A percentile compares a stretch with the other conserved stretches of the same genome.
These are phyloP conservation scores for Pachyrhizus erosus DNA, from an alignment of 306 rosid species.

Conservation along the genomic window DNA sequence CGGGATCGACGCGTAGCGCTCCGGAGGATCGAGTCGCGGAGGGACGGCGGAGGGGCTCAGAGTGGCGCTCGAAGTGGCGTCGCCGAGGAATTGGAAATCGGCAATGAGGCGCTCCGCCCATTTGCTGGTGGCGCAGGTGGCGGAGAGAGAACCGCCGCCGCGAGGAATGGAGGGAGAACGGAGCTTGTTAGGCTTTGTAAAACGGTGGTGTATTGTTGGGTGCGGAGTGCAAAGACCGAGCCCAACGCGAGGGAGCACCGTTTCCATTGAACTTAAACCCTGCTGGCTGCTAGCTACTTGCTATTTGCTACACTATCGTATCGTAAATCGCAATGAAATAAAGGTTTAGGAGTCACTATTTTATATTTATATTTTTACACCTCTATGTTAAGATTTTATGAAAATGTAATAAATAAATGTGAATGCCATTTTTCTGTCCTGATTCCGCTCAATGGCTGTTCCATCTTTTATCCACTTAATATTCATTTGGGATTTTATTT, in stretches of 20 bases:
- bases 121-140: slow-evolving; percentile 77
- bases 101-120: slow-evolving; percentile 96
- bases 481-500: no score
- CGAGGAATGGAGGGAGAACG: slow-evolving; percentile 27
- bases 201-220: slow-evolving; percentile 9
- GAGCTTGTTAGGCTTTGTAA: slow-evolving; percentile 43
- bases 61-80: slow-evolving; percentile 64
- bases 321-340: not conserved
- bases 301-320: not conserved
- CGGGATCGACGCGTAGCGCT: slow-evolving; percentile 76
- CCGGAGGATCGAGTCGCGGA: slow-evolving; percentile 55
- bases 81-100: slow-evolving; percentile 89
- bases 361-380: not conserved
- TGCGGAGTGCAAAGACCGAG: slow-evolving; percentile 52
- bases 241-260: slow-evolving; percentile 57
- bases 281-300: no score
- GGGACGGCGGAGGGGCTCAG: slow-evolving; percentile 59
- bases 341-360: not conserved
- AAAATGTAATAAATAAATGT: not conserved
- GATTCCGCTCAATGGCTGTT: no score
- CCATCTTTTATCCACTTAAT: no score
- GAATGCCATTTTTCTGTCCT: no score
- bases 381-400: no score
- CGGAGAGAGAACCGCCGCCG: slow-evolving; percentile 22
- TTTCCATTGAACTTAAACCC: slow-evolving; percentile 57